Evolutionary conservation across 768 basidiomycete genomes (phyloP).

Genomic region (Mycena kentingensis): DNA sequence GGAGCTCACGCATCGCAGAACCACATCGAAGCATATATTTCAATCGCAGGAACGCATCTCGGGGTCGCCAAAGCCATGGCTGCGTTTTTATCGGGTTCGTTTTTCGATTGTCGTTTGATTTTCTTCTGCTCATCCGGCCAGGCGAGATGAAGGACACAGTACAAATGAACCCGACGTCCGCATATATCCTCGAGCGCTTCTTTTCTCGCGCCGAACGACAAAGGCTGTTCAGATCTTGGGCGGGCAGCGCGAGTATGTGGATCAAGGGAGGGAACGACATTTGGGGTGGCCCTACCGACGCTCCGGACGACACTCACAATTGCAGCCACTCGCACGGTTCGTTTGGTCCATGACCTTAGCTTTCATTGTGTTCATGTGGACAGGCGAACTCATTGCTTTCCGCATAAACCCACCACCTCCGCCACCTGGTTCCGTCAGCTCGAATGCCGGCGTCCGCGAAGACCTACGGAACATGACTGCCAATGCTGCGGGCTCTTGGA

Average conservation of each 20-base stretch:
- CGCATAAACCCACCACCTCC: conserved; percentile 32
- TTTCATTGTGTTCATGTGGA: too few species aligned
- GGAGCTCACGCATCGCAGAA: conserved; percentile 44
- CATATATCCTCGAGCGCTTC: conserved; percentile 83
- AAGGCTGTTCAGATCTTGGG: conserved; percentile 91
- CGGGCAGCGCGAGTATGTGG: conserved; percentile 92
- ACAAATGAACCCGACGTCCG: conserved; percentile 78
- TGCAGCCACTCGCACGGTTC: conserved; percentile 69
- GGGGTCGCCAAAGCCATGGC: conserved; percentile 94
- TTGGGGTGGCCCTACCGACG: conserved; percentile 77
- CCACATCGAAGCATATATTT: conserved; percentile 83
- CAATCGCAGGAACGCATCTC: conserved; percentile 85
- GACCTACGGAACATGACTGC: conserved; percentile 70
- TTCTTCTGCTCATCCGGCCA: not conserved
- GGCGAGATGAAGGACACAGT: conserved; percentile 91
- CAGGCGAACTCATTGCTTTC: conserved; percentile 85
- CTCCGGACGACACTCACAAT: conserved; percentile 74
- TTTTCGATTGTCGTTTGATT: not conserved
- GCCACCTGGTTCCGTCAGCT: conserved; percentile 22
- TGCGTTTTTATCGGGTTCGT: conserved; percentile 72
- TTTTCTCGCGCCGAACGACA: conserved; percentile 90
- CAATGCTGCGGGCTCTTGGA: conserved; percentile 73
- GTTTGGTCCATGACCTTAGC: too few species aligned
- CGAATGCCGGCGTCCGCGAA: conserved; percentile 26
- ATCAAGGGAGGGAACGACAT: conserved; percentile 86